Percentiles rank a stretch among this genome's conserved stretches.
Conservation (phyloP, 306 rosid genomes). For the Canavalia gladiata region DNA sequence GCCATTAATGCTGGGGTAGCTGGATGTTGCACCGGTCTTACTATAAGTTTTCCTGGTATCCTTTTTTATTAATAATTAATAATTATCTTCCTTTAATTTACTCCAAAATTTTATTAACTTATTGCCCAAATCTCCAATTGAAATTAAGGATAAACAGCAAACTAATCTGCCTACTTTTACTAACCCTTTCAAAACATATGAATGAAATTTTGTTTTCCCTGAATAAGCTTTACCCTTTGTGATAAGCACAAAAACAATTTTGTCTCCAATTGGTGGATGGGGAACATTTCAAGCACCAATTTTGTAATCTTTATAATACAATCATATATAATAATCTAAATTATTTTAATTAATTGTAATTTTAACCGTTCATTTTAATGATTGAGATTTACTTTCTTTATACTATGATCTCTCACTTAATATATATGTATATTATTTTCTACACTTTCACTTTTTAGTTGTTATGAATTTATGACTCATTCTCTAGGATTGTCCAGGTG, state of each 20-base stretch:
- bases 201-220: not conserved
- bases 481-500: constrained; percentile 52
- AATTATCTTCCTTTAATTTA: not conserved
- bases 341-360: no score
- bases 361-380: no score
- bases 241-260: not conserved
- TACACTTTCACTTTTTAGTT: no score
- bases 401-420: no score
- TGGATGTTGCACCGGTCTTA: constrained; percentile 91
- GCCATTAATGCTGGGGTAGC: constrained; percentile 88
- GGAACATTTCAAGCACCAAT: not conserved
- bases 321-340: no score
- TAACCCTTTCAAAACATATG: not conserved
- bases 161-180: not conserved
- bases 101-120: not conserved
- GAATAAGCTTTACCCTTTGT: not conserved
- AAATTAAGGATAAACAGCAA: not conserved
- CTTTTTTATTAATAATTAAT: not conserved
- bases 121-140: not conserved
- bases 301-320: no score
- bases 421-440: no score
- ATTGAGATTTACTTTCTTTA: no score
- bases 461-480: no score
- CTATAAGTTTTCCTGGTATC: constrained; percentile 86
- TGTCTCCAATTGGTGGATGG: not conserved